Base-by-base conservation (phyloP, 257 asterid genomes). In the Leonotis leonurus region DNA sequence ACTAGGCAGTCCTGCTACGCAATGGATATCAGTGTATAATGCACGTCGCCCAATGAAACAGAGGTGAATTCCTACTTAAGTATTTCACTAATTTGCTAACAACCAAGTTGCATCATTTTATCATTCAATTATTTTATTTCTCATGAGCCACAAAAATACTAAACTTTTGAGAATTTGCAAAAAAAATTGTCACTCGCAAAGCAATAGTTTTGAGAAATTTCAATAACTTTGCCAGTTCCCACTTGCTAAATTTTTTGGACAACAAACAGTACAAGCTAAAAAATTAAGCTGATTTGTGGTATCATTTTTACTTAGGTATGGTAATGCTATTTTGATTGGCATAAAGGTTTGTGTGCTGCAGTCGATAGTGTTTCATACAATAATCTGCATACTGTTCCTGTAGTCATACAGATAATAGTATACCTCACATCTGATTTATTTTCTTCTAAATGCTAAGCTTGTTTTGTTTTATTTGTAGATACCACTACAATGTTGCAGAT, bases 11-110 rank as follows among this genome's bases (percentile, higher is more conserved):
- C 99, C 97, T 66, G 97, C 97, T 17, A 89, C 86, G 25, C 97
- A 92, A 73, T 92, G 99, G 99, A 89, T 89, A 69, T 86, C 96
- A 16, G 96, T 83, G 54, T 92, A 89, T 73, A 92, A 92, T 80
- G 99, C 97, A 51, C 88, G 96, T 0, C 83, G 90, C 32, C 99
- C 99, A 48, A 92, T 89, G 99, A 92, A 92, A 79, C 99, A 92
- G 70, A 82, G 99, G 99, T 82, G 70, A 60, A 60, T 59, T 13
- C 61, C 41, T 24, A 44, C 44, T n/a, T 25, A 43, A 67, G 29
- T 29, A 26, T 60, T 27, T 67, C 7, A 37, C 33, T n/a, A 32
- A 32, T 30, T 27, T 29, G 51, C 14, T 27, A 20, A 20, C 35
- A 37, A 55, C 41, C 21, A 55, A 13, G n/a, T n/a, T n/a, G n/a